Evolutionary conservation across 257 asterid species (phyloP).

Genomic region (Echium plantagineum): DNA sequence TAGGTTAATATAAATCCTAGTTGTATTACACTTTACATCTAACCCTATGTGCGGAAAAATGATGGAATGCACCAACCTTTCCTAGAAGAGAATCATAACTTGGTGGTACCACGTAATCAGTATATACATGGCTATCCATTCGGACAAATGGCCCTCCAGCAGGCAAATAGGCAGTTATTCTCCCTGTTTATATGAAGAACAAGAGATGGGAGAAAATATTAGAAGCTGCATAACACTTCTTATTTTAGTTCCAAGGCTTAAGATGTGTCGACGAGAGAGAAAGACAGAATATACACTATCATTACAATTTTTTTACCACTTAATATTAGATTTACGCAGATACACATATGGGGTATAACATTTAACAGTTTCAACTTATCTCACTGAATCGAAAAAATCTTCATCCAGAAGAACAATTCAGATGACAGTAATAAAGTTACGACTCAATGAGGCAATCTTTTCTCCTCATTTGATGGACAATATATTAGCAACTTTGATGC

Average conservation of each 20-base stretch:
- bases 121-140: slow-evolving; percentile 98
- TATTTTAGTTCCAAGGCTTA: not conserved
- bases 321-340: too few relatives aligned
- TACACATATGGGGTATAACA: not conserved
- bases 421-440: too few relatives aligned
- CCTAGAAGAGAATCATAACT: slow-evolving; percentile 97
- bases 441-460: too few relatives aligned
- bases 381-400: too few relatives aligned
- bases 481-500: too few relatives aligned
- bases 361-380: not conserved
- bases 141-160: slow-evolving; percentile 98
- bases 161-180: slow-evolving; percentile 87
- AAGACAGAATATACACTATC: not conserved
- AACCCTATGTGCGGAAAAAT: not conserved
- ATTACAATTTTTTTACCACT: too few relatives aligned
- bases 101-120: slow-evolving; percentile 97
- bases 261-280: not conserved
- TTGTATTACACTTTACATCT: not conserved
- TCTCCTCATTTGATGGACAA: too few relatives aligned
- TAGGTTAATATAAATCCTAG: too few relatives aligned
- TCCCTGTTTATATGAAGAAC: slow-evolving; percentile 43
- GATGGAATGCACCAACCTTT: slow-evolving; percentile 40
- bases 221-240: not conserved
- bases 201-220: slow-evolving; percentile 5
- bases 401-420: not conserved